A percentile compares a stretch with the other conserved stretches of the same genome.
Evolutionary conservation across 768 basidiomycete genomes (phyloP).

Genomic region (Boletus patriciae): DNA sequence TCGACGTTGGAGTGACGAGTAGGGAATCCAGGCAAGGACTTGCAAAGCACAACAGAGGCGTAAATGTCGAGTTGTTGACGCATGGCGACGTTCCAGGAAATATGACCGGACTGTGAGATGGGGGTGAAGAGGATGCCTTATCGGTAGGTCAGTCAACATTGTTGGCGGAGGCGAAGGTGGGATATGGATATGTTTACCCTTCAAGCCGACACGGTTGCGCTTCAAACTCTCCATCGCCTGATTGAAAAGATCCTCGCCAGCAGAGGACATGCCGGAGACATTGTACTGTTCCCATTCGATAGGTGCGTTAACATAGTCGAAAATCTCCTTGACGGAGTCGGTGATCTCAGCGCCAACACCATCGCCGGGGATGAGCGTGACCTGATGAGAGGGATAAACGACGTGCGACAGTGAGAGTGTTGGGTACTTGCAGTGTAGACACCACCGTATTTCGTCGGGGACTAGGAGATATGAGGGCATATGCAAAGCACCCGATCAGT

Average conservation of each 20-base stretch:
- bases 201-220: slow-evolving; percentile 96
- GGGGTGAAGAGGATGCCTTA: slow-evolving; percentile 98
- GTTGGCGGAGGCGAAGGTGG: background rate
- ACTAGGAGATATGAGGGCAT: slow-evolving; percentile 43
- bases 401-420: slow-evolving; percentile 1
- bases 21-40: slow-evolving; percentile 93
- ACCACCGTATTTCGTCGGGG: slow-evolving; percentile 87
- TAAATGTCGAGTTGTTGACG: slow-evolving; percentile 99
- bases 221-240: slow-evolving; percentile 97
- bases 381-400: slow-evolving; percentile 47
- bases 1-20: slow-evolving; percentile 97
- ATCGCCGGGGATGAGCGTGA: slow-evolving; percentile 97
- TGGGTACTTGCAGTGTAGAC: slow-evolving; percentile 73
- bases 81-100: slow-evolving; percentile 99
- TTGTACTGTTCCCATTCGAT: slow-evolving; percentile 99
- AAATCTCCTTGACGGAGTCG: slow-evolving; percentile 98
- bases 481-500: background rate
- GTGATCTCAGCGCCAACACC: slow-evolving; percentile 97
- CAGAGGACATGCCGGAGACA: slow-evolving; percentile 92
- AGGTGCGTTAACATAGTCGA: slow-evolving; percentile 95
- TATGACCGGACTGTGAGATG: slow-evolving; percentile 93
- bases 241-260: slow-evolving; percentile 94
- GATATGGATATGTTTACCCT: slow-evolving; percentile 56
- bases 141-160: slow-evolving; percentile 2
- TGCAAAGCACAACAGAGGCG: slow-evolving; percentile 97